phyloP scores from a whole-genome alignment of 192 early-diverging fungal genomes.

The Entrophospora sp. region DNA sequence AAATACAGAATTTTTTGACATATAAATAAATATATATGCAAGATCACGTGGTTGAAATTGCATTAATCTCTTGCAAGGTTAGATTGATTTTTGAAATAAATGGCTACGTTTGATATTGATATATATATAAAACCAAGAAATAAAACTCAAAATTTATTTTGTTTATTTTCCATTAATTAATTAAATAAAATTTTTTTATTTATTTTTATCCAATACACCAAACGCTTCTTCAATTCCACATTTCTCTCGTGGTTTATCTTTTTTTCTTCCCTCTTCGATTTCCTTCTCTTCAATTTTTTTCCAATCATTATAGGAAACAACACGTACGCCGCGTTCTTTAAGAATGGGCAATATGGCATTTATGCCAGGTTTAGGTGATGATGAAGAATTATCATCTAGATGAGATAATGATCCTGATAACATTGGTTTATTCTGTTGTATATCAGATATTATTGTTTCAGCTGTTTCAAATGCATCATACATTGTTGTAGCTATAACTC shows the following conservation, averaged over 20 bases:
- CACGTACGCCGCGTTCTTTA: slow-evolving; percentile 25
- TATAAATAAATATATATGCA: too few relatives aligned
- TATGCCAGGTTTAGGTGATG: neutral
- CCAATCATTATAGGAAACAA: slow-evolving; percentile 73
- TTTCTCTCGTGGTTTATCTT: slow-evolving; percentile 84
- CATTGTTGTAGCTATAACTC: slow-evolving; percentile 94
- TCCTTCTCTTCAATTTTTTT: slow-evolving; percentile 73
- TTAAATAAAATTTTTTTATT: neutral
- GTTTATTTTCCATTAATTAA: too few relatives aligned
- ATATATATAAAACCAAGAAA: too few relatives aligned
- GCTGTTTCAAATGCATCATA: slow-evolving; percentile 88
- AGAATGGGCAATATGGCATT: slow-evolving; percentile 29
- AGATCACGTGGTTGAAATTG: too few relatives aligned
- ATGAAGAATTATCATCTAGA: neutral
- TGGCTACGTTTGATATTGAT: too few relatives aligned
- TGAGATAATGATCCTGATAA: too few relatives aligned
- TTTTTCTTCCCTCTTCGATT: slow-evolving; percentile 43
- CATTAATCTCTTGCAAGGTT: too few relatives aligned
- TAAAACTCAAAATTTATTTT: too few relatives aligned
- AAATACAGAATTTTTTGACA: too few relatives aligned
- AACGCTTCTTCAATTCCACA: slow-evolving; percentile 59
- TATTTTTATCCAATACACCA: slow-evolving; percentile 24
- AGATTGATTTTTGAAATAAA: too few relatives aligned
- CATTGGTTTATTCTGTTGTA: slow-evolving; percentile 36
- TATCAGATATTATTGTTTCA: slow-evolving; percentile 58